phyloP scores from a whole-genome alignment of 768 basidiomycete genomes.

The Phaffia australis region DNA sequence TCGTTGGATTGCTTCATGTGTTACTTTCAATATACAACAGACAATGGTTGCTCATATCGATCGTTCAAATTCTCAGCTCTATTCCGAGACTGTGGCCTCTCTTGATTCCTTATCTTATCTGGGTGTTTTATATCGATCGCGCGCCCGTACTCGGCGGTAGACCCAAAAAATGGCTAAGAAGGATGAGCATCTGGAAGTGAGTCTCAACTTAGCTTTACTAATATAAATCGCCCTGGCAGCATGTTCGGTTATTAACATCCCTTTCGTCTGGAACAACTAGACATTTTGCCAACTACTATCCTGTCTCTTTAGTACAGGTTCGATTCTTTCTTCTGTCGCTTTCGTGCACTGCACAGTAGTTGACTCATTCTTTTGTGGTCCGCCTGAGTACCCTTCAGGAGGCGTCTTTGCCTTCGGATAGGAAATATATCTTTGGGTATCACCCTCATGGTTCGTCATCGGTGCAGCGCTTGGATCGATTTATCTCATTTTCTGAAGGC shows the following conservation, averaged over 20 bases:
- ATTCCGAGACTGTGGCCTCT: constrained; percentile 82
- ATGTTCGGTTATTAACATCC: too few species aligned
- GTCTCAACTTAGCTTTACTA: not conserved
- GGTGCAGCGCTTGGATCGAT: too few species aligned
- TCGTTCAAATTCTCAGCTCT: constrained; percentile 49
- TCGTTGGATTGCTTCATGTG: not conserved
- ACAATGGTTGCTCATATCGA: not conserved
- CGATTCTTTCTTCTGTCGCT: not conserved
- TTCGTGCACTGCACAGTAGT: too few species aligned
- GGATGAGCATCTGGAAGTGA: constrained; percentile 59
- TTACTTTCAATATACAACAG: too few species aligned
- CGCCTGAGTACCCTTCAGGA: constrained; percentile 46
- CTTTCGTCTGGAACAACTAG: not conserved
- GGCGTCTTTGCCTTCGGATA: constrained; percentile 76
- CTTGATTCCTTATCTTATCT: constrained; percentile 62
- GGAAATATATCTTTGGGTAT: constrained; percentile 94
- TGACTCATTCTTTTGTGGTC: not conserved
- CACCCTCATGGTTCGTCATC: constrained; percentile 79
- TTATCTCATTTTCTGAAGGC: not conserved
- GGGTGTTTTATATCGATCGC: constrained; percentile 64
- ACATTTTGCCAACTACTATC: constrained; percentile 82
- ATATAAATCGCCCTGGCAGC: too few species aligned
- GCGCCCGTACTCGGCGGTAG: constrained; percentile 64
- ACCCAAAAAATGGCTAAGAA: constrained; percentile 62
- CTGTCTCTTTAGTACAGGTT: constrained; percentile 39